Percentiles rank a stretch among this genome's conserved stretches.
phyloP scores from a whole-genome alignment of 139 green algal species.

The Ulvella scutata region DNA sequence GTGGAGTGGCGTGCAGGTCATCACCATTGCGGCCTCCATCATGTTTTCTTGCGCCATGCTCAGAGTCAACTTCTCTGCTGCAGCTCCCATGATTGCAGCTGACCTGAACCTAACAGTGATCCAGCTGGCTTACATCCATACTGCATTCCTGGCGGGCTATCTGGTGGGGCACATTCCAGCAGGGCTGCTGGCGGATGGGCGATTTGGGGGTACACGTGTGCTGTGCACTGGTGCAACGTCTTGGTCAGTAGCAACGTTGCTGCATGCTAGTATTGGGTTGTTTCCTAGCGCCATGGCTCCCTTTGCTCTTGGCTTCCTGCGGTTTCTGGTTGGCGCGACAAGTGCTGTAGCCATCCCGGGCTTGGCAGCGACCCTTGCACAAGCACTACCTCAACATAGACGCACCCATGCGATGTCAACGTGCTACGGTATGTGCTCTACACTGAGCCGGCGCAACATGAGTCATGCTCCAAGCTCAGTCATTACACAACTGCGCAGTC shows the following conservation, averaged over 20 bases:
- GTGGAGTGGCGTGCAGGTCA: too few relatives aligned
- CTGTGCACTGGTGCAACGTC: background rate
- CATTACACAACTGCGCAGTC: too few relatives aligned
- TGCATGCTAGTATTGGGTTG: background rate
- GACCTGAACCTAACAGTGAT: background rate
- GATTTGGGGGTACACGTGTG: background rate
- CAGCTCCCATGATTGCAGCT: background rate
- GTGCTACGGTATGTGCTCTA: background rate
- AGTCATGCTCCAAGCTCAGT: too few relatives aligned
- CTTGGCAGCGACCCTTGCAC: background rate
- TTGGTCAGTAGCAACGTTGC: background rate
- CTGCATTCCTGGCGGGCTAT: background rate
- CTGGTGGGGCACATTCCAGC: background rate
- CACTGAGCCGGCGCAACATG: background rate
- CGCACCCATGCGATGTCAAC: background rate
- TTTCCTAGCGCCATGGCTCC: background rate
- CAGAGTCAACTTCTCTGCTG: background rate
- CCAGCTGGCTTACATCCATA: background rate
- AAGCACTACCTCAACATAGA: background rate
- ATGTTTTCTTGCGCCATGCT: background rate
- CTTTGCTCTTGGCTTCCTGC: background rate
- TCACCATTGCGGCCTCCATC: background rate
- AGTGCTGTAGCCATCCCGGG: background rate
- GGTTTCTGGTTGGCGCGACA: background rate
- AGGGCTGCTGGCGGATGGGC: background rate